phyloP scores from a whole-genome alignment of 2,329 filamentous ascomycete species.

The Tolypocladium endophyticum region DNA sequence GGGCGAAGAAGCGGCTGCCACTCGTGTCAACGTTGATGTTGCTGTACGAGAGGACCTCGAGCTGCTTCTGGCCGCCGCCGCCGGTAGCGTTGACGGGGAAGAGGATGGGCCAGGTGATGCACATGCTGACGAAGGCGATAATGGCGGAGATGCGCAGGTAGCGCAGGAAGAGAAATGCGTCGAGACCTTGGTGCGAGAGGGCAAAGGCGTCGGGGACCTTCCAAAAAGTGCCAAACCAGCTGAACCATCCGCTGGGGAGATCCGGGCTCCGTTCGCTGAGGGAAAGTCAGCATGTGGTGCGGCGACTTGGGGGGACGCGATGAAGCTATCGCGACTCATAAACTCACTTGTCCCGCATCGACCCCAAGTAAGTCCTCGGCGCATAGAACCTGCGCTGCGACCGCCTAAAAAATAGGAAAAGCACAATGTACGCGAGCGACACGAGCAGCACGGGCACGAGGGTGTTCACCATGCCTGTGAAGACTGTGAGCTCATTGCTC shows the following conservation, averaged over 20 bases:
- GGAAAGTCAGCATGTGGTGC: slow-evolving; percentile 6
- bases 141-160: slow-evolving; percentile 68
- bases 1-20: slow-evolving; percentile 63
- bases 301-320: not conserved
- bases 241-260: slow-evolving; percentile 45
- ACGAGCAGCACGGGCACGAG: slow-evolving; percentile 41
- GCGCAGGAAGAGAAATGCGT: slow-evolving; percentile 79
- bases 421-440: slow-evolving; percentile 34
- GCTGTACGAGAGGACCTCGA: slow-evolving; percentile 36
- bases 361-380: slow-evolving; percentile 40
- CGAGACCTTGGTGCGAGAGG: slow-evolving; percentile 78
- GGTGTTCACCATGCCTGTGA: slow-evolving; percentile 34
- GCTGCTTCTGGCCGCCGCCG: slow-evolving; percentile 50
- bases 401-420: slow-evolving; percentile 40
- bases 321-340: not conserved
- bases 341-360: slow-evolving; percentile 37
- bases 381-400: slow-evolving; percentile 43
- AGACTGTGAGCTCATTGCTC: not conserved
- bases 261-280: slow-evolving; percentile 43
- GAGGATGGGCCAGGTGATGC: slow-evolving; percentile 77
- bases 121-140: slow-evolving; percentile 70
- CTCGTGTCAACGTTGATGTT: slow-evolving; percentile 39
- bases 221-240: slow-evolving; percentile 54
- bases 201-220: slow-evolving; percentile 64
- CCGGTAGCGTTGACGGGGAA: slow-evolving; percentile 80